Evolutionary conservation across 768 basidiomycete species (phyloP), one percentile per base, ranked within the genome.

Genomic region (Auricularia sp.): DNA sequence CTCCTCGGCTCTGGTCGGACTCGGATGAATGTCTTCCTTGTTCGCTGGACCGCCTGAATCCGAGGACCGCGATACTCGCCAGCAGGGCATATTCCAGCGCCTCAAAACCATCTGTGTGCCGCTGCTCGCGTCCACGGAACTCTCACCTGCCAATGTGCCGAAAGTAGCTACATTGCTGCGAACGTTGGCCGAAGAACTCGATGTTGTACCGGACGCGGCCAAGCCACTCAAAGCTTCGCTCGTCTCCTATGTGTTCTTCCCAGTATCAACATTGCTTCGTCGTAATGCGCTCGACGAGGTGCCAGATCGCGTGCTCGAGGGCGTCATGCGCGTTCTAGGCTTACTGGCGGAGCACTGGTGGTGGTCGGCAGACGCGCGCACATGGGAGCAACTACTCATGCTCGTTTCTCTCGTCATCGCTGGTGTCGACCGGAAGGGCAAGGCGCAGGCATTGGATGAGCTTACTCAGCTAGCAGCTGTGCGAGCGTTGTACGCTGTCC

Each of bases 321-420:
- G 82, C 63, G 74, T 93, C 23, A 78, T 97, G 65, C 69, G 78
- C 33, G 76, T 83, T 12, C 76, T 96, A 36, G 72, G 77, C 2
- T 68, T 81, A 1, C 78, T 98, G 33, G 84, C 82, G 67, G 80
- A 85, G 21, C 76, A 79, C n/a, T 92, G 91, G 87, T 94, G 92
- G 91, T 91, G 90, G 89, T 77, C 78, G 21, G 87, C 87, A 71
- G 90, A 91, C 58, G 61, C 83, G 43, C 78, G 78, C 63, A 74
- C 85, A 34, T 95, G 93, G 93, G 87, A 89, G 70, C 93, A 97
- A 70, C 76, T 93, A 33, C 91, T 95, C 73, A 88, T 86, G 78
- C 77, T 92, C 16, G 87, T 80, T 67, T 82, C 83, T 42, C 82
- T 87, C 16, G 78, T 88, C 36, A 72, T 90, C 5, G 86, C 85